Evolutionary conservation across 2,329 filamentous ascomycete genomes (phyloP).

Genomic region (Torrubiella hemipterigena): DNA sequence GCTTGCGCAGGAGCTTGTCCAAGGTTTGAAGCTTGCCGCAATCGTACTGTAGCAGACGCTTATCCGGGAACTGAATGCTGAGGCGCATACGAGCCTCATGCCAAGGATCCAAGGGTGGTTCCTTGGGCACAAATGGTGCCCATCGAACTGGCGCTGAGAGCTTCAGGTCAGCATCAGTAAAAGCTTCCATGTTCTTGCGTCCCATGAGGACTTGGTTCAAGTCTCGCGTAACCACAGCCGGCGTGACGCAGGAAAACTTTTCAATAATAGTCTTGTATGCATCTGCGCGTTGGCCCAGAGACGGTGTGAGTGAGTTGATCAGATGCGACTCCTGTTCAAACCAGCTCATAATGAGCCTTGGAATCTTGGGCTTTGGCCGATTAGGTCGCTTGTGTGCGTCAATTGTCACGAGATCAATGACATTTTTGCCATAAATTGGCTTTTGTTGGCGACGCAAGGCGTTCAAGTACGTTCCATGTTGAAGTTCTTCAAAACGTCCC

Average conservation of each 20-base stretch:
- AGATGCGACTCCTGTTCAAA: slow-evolving; percentile 56
- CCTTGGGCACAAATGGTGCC: slow-evolving; percentile 44
- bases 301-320: slow-evolving; percentile 58
- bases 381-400: slow-evolving; percentile 46
- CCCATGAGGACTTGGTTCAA: slow-evolving; percentile 58
- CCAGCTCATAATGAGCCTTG: slow-evolving; percentile 58
- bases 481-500: slow-evolving; percentile 64
- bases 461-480: slow-evolving; percentile 71
- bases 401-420: slow-evolving; percentile 65
- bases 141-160: slow-evolving; percentile 44
- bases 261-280: slow-evolving; percentile 64
- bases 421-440: slow-evolving; percentile 67
- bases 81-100: slow-evolving; percentile 87
- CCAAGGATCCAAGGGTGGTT: slow-evolving; percentile 62
- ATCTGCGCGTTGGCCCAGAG: slow-evolving; percentile 59
- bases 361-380: slow-evolving; percentile 46
- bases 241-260: slow-evolving; percentile 87
- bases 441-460: slow-evolving; percentile 66
- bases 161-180: slow-evolving; percentile 44
- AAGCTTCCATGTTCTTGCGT: slow-evolving; percentile 40
- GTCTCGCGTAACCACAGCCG: slow-evolving; percentile 73
- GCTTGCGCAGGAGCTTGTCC: slow-evolving; percentile 70
- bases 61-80: slow-evolving; percentile 94
- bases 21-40: slow-evolving; percentile 92
- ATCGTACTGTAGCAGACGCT: slow-evolving; percentile 90